Percentiles rank a stretch among this genome's conserved stretches.
phyloP scores from a whole-genome alignment of 2,329 filamentous ascomycete genomes.

The Aurifilum marmelostoma region DNA sequence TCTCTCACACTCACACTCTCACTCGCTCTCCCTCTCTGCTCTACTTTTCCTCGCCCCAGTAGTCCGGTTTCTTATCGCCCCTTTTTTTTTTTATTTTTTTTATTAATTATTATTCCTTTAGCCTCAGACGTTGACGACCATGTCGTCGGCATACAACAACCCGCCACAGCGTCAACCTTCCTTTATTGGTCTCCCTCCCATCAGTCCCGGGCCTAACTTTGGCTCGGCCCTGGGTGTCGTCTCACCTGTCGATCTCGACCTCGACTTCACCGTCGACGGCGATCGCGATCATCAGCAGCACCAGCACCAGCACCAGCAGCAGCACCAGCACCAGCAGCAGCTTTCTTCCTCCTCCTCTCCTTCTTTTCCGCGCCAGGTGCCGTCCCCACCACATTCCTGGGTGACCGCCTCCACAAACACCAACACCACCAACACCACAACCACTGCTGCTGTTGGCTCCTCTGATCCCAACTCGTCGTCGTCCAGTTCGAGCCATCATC shows the following conservation, averaged over 20 bases:
- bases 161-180: constrained; percentile 50
- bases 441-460: background rate
- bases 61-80: background rate
- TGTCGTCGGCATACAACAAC: constrained; percentile 20
- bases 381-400: constrained; percentile 29
- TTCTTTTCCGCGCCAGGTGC: constrained; percentile 8
- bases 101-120: no score
- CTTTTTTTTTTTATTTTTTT: background rate
- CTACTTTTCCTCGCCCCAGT: background rate
- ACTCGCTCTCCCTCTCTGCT: background rate
- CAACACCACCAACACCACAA: constrained; percentile 21
- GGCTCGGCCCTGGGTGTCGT: constrained; percentile 57
- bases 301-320: constrained; percentile 25
- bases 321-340: constrained; percentile 23
- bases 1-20: background rate
- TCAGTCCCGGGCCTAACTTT: constrained; percentile 41
- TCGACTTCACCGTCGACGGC: constrained; percentile 30
- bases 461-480: background rate
- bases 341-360: background rate
- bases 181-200: constrained; percentile 62
- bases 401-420: constrained; percentile 28
- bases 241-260: constrained; percentile 41
- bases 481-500: constrained; percentile 1
- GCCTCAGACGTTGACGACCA: constrained; percentile 13
- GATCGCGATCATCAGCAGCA: background rate